phyloP scores from a whole-genome alignment of 176 grass and related monocot genomes.

The Zizania latifolia region DNA sequence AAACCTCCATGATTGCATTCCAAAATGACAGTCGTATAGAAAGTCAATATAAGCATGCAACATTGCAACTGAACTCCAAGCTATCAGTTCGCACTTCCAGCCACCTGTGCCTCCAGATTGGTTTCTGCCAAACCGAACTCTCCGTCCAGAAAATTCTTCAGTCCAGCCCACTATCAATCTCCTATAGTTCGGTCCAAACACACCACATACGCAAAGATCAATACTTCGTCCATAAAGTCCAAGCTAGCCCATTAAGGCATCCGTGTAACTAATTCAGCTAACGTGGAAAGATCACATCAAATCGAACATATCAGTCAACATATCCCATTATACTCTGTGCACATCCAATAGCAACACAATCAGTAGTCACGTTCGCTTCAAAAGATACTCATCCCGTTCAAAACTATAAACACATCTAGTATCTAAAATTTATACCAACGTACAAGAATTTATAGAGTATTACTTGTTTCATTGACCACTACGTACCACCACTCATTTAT shows the following conservation, averaged over 20 bases:
- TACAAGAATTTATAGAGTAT: too few species aligned
- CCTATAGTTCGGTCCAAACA: conserved; percentile 5
- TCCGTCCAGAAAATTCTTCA: background rate
- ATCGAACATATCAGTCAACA: background rate
- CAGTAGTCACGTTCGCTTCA: too few species aligned
- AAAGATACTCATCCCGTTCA: too few species aligned
- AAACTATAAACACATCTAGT: too few species aligned
- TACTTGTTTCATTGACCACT: too few species aligned
- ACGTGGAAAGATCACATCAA: background rate
- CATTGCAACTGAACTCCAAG: background rate
- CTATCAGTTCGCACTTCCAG: background rate
- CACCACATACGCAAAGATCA: background rate
- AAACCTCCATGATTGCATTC: background rate
- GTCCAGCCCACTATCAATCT: conserved; percentile 1
- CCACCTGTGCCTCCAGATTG: background rate
- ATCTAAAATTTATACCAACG: too few species aligned
- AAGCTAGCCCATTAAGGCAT: conserved; percentile 6
- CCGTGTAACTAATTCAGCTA: background rate
- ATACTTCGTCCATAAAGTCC: background rate
- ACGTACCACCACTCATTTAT: too few species aligned
- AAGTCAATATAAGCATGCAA: conserved; percentile 31
- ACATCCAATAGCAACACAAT: too few species aligned
- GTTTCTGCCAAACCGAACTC: background rate
- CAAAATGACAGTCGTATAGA: background rate
- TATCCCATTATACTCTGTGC: background rate